Base-by-base conservation (phyloP, 1,139 yeast genomes). In the Debaryomyces nepalensis region DNA sequence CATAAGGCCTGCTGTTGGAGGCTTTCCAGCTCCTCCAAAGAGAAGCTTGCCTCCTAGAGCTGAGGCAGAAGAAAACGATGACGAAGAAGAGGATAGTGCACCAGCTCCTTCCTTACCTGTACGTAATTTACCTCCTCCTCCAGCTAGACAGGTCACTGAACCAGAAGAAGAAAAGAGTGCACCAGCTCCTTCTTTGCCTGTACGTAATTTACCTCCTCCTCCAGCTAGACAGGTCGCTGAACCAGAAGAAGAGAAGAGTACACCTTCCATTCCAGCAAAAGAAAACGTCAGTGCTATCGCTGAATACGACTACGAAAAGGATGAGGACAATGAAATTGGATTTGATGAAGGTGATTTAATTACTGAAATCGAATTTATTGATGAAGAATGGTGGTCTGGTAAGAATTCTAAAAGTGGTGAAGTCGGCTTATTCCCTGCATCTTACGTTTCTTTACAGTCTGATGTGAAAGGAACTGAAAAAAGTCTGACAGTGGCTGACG, bases 361-460 rank as follows among this genome's bases (percentile, higher is more conserved):
- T 47, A 65, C 75, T n/a, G 80, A 80, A 20, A 81, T 86, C 48
- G 86, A 84, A 45, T 77, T 82, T 55, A 79, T 82, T 8, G 91
- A 84, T 56, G 86, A 81, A 37, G 90, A 84, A 51, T 87, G 95
- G 95, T 87, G 95, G 95, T 67, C 80, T 19, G 95, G 95, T 29
- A 75, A 72, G 48, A 83, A 85, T 58, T 54, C 77, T 5, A 63
- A 60, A 33, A 79, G 84, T 14, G 86, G 84, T 29, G 79, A 74
- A 48, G 62, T 66, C 14, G 95, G 95, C 11, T 70, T 86, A 47
- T 86, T 86, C 79, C 95, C 95, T 15, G 73, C 88, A 7, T 72
- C 84, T 26, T 86, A 82, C 53, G 95, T 87, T 35, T 70, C 68
- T 23, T 61, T 81, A 43, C 61, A 70, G 37, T 24, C 29, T 3